Conservation (phyloP, 305 asterid species). For the Fraxinus greggii region DNA sequence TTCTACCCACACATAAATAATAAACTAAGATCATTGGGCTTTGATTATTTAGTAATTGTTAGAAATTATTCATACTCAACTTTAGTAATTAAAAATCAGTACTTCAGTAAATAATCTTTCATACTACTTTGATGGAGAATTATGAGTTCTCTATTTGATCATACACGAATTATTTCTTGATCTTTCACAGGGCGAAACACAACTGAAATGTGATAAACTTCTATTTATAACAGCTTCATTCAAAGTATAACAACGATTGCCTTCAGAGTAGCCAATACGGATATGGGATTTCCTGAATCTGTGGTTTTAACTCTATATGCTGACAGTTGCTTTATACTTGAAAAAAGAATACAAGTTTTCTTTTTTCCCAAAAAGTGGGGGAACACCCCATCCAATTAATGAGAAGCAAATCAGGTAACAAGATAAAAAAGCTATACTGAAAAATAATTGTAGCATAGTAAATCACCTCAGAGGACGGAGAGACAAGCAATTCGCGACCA, state of each 20-base stretch:
- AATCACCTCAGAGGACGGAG: conserved; percentile 60
- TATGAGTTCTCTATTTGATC: background rate
- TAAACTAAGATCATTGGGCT: background rate
- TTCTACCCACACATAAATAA: background rate
- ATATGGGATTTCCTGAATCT: background rate
- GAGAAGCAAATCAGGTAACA: background rate
- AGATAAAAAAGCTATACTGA: background rate
- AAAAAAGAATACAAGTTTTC: background rate
- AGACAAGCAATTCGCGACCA: conserved; percentile 65
- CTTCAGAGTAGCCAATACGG: background rate
- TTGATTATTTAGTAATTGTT: background rate
- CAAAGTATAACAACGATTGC: background rate
- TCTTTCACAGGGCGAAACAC: background rate
- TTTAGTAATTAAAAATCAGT: background rate
- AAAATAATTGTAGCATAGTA: conserved; percentile 3
- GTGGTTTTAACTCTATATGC: background rate
- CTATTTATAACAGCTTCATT: background rate
- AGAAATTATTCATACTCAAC: background rate
- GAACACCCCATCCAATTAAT: background rate
- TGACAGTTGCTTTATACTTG: background rate
- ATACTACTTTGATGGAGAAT: background rate
- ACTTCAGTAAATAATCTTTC: background rate
- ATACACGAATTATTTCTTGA: background rate
- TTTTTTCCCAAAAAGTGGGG: background rate
- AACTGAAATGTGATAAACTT: background rate